phyloP scores from a whole-genome alignment of 2,329 filamentous ascomycete species.

The Juglanconis oblonga region DNA sequence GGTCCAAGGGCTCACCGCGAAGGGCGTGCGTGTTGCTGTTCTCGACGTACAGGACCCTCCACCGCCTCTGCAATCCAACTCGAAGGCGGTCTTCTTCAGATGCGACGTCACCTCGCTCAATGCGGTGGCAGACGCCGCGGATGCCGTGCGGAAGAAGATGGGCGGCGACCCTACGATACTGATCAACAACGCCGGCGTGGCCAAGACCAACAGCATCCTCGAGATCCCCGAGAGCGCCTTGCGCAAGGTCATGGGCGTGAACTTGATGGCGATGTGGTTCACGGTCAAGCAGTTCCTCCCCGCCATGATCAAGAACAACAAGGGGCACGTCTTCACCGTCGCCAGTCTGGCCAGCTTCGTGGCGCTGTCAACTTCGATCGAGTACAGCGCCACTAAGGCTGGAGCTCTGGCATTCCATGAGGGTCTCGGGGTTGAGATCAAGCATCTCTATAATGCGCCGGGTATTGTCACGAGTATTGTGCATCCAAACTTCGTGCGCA shows the following conservation, averaged over 20 bases:
- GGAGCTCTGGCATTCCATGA: slow-evolving; percentile 59
- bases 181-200: slow-evolving; percentile 58
- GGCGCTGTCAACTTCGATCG: slow-evolving; percentile 51
- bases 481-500: slow-evolving; percentile 43
- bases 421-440: slow-evolving; percentile 44
- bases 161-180: slow-evolving; percentile 50
- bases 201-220: slow-evolving; percentile 49
- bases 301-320: slow-evolving; percentile 50
- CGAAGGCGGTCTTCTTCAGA: slow-evolving; percentile 32
- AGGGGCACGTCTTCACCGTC: slow-evolving; percentile 61
- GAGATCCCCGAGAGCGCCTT: slow-evolving; percentile 44
- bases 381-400: slow-evolving; percentile 56
- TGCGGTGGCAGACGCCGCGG: slow-evolving; percentile 41
- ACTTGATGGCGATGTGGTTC: slow-evolving; percentile 38
- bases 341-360: slow-evolving; percentile 53
- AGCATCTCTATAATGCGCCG: slow-evolving; percentile 48
- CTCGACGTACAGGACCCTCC: slow-evolving; percentile 34
- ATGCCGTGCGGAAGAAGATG: slow-evolving; percentile 31
- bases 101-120: slow-evolving; percentile 47
- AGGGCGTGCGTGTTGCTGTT: slow-evolving; percentile 35
- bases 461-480: slow-evolving; percentile 52
- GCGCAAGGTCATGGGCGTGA: slow-evolving; percentile 7
- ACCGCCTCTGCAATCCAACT: slow-evolving; percentile 1
- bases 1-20: slow-evolving; percentile 30
- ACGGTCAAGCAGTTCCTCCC: slow-evolving; percentile 57